Percentiles rank a stretch among this genome's conserved stretches.
Evolutionary conservation across 179 eudicot species (phyloP).

Genomic region (Spergularia azorica): DNA sequence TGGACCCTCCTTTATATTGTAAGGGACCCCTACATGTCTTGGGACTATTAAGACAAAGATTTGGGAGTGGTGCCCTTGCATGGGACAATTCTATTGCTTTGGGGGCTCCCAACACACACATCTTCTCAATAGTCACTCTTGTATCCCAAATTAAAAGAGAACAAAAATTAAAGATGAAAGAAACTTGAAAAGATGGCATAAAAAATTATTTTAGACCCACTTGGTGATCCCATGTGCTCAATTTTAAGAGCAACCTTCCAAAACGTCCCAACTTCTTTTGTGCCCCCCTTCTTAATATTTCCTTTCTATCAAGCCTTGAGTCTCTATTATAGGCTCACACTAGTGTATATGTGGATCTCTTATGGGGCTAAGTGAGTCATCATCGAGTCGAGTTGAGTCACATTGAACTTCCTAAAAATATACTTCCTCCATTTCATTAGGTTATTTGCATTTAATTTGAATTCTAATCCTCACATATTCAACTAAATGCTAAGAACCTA

Average conservation of each 20-base stretch:
- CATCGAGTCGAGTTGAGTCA: no score
- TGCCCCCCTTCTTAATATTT: constrained; percentile 5
- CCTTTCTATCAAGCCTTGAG: no score
- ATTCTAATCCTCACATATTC: no score
- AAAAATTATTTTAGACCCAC: constrained; percentile 32
- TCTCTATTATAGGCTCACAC: no score
- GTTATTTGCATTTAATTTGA: no score
- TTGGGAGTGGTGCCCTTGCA: constrained; percentile 36
- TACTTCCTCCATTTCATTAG: no score
- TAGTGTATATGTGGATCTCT: no score
- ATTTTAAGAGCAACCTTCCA: constrained; percentile 80
- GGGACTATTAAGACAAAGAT: constrained; percentile 80
- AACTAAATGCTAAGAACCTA: no score
- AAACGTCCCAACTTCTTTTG: constrained; percentile 39
- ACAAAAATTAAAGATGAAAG: not conserved
- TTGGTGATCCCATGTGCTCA: constrained; percentile 68
- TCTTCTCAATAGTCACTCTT: constrained; percentile 20
- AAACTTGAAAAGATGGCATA: constrained; percentile 20
- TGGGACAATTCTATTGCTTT: constrained; percentile 39
- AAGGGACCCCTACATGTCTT: constrained; percentile 51
- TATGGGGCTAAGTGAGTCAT: no score
- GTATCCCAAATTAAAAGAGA: constrained; percentile 7
- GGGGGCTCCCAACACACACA: constrained; percentile 25
- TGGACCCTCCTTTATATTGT: constrained; percentile 27
- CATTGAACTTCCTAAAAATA: no score